A percentile compares a stretch with the other conserved stretches of the same genome.
Evolutionary conservation across 1,284 basidiomycete species (phyloP).

Genomic region (Grifola frondosa): DNA sequence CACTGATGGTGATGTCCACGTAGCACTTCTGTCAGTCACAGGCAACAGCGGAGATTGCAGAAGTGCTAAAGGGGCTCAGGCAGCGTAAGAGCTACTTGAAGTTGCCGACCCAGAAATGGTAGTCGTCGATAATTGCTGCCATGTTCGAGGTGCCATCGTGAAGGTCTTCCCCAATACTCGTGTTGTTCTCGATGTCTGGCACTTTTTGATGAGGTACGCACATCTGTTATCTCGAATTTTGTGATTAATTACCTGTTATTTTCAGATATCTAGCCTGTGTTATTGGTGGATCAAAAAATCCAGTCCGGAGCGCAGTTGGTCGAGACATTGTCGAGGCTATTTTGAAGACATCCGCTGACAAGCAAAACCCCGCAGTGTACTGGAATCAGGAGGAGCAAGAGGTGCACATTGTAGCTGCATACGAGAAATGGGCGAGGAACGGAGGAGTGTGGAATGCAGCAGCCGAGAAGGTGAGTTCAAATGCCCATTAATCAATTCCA

Average conservation of each 20-base stretch:
- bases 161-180: slow-evolving; percentile 6
- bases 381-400: slow-evolving; percentile 18
- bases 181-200: slow-evolving; percentile 16
- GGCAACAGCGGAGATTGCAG: slow-evolving; percentile 14
- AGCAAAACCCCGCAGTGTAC: slow-evolving; percentile 11
- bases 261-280: slow-evolving; percentile 1
- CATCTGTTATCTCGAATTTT: neutral
- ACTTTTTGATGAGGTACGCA: slow-evolving; percentile 16
- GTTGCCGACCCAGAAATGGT: slow-evolving; percentile 17
- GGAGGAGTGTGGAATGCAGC: slow-evolving; percentile 25
- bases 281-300: slow-evolving; percentile 6
- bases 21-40: slow-evolving; percentile 6
- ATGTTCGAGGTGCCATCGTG: slow-evolving; percentile 14
- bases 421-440: slow-evolving; percentile 16
- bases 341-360: slow-evolving; percentile 13
- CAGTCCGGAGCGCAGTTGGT: slow-evolving; percentile 6
- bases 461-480: slow-evolving; percentile 8
- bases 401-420: slow-evolving; percentile 6
- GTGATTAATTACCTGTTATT: too few relatives aligned
- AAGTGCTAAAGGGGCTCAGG: slow-evolving; percentile 19
- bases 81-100: slow-evolving; percentile 11
- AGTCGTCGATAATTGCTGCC: slow-evolving; percentile 27
- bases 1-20: neutral
- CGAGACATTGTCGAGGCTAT: slow-evolving; percentile 15
- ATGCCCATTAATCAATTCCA: too few relatives aligned